Evolutionary conservation across 371 early-diverging fungal genomes (phyloP).

Genomic region (Rhizomucor miehei): DNA sequence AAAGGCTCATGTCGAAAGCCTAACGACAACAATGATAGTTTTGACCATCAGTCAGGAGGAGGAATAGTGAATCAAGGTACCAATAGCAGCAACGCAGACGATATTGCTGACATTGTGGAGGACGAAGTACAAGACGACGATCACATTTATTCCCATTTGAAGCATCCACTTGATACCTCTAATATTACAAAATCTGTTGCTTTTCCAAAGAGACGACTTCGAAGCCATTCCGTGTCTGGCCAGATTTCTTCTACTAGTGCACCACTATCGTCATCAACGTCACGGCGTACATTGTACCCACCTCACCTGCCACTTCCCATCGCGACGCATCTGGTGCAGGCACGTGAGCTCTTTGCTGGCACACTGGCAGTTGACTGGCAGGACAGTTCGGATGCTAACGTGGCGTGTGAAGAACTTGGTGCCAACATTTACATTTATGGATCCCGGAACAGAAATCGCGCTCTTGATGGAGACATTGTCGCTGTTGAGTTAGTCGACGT

Average conservation of each 20-base stretch:
- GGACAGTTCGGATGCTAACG: constrained; percentile 64
- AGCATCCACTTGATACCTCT: neutral
- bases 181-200: constrained; percentile 8
- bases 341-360: constrained; percentile 27
- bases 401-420: constrained; percentile 43
- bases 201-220: too few species aligned
- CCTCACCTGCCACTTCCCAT: constrained; percentile 23
- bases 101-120: too few species aligned
- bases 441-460: constrained; percentile 65
- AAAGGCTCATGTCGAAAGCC: too few species aligned
- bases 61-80: too few species aligned
- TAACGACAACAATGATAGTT: too few species aligned
- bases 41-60: too few species aligned
- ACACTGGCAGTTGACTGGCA: constrained; percentile 23
- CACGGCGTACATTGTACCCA: constrained; percentile 22
- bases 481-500: constrained; percentile 55
- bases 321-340: constrained; percentile 20
- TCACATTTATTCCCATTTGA: constrained; percentile 1
- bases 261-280: neutral
- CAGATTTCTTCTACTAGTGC: neutral
- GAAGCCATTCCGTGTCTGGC: constrained; percentile 1
- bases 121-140: neutral
- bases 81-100: too few species aligned
- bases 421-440: constrained; percentile 62
- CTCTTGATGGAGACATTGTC: constrained; percentile 74